Evolutionary conservation across 345 rosid genomes (phyloP).

Genomic region (Raphanus sativus): DNA sequence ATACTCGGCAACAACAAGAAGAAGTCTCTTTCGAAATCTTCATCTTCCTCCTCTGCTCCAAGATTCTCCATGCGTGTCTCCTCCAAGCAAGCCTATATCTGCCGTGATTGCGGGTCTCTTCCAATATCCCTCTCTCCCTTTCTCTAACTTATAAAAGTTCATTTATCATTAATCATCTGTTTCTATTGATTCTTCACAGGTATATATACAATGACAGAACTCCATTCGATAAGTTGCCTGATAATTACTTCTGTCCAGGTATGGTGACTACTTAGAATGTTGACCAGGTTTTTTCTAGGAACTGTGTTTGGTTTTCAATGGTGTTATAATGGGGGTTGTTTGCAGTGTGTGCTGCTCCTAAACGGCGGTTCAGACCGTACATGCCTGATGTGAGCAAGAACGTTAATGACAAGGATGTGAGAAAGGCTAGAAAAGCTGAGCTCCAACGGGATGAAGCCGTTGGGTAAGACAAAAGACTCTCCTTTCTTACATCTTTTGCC

Average conservation of each 20-base stretch:
- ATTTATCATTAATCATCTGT: background rate
- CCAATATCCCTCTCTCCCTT: background rate
- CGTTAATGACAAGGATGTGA: constrained; percentile 54
- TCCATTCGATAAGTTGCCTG: constrained; percentile 80
- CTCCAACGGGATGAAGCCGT: constrained; percentile 69
- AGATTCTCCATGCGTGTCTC: constrained; percentile 77
- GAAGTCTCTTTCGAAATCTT: constrained; percentile 12
- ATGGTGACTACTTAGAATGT: background rate
- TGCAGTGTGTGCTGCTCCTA: constrained; percentile 97
- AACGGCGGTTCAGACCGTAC: constrained; percentile 77
- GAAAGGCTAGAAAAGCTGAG: constrained; percentile 79
- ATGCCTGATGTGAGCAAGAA: constrained; percentile 60
- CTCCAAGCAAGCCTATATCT: constrained; percentile 82
- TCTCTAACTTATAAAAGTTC: background rate
- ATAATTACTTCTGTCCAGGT: constrained; percentile 88
- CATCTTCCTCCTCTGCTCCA: constrained; percentile 46
- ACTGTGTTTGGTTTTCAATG: background rate
- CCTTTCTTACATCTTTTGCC: background rate
- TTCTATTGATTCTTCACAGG: constrained; percentile 40
- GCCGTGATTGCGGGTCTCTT: constrained; percentile 89
- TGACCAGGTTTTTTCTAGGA: background rate
- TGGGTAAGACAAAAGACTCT: constrained; percentile 47
- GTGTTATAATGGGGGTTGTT: background rate
- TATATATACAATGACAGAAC: constrained; percentile 86
- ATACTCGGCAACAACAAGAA: constrained; percentile 30